These are phyloP conservation scores for Emergomyces pasteurianus DNA, from an alignment of 2,329 filamentous ascomycete genomes.

Conservation along the genomic window DNA sequence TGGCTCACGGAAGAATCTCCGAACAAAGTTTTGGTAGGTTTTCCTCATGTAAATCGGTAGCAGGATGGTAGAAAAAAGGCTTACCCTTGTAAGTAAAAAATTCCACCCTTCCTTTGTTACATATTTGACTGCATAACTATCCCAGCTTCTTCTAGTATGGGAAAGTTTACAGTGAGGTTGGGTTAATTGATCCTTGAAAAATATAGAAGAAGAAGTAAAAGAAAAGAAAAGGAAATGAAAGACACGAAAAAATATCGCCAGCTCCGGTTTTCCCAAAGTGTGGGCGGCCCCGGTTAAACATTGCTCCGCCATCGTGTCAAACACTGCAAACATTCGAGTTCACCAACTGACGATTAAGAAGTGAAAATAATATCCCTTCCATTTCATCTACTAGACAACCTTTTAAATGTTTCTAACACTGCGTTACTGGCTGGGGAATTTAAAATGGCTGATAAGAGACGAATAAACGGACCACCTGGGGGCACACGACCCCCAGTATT, in stretches of 20 bases:
- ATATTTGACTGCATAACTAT: background rate
- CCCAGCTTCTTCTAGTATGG: background rate
- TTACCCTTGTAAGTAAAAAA: background rate
- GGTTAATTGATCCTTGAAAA: background rate
- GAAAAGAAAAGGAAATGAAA: background rate
- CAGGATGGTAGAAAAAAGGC: background rate
- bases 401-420: background rate
- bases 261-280: slow-evolving; percentile 16
- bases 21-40: slow-evolving; percentile 40
- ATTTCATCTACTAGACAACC: background rate
- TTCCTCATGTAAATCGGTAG: slow-evolving; percentile 39
- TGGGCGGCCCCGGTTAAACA: background rate
- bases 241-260: background rate
- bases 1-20: slow-evolving; percentile 44
- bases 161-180: background rate
- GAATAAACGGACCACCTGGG: slow-evolving; percentile 77
- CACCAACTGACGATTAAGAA: background rate
- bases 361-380: background rate
- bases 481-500: slow-evolving; percentile 66
- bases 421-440: background rate
- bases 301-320: slow-evolving; percentile 15
- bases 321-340: slow-evolving; percentile 28
- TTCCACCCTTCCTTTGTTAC: background rate
- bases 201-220: background rate
- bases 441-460: slow-evolving; percentile 68